A percentile compares a stretch with the other conserved stretches of the same genome.
Evolutionary conservation across 2,329 filamentous ascomycete genomes (phyloP).

Genomic region (Diaporthe capsici): DNA sequence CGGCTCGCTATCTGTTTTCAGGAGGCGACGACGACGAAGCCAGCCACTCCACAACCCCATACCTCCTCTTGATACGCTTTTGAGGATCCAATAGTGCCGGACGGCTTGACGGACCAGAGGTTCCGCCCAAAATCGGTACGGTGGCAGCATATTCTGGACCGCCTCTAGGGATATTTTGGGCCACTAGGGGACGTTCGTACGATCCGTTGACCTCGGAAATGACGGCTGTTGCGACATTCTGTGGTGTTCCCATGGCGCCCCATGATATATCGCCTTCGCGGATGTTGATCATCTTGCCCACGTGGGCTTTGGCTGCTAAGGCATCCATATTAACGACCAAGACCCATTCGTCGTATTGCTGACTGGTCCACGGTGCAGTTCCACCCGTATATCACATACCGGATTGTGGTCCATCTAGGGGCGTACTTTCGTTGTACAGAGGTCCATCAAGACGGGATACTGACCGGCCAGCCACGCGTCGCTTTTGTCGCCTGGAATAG

Average conservation of each 20-base stretch:
- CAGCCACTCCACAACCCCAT: constrained; percentile 23
- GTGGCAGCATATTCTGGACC: constrained; percentile 2
- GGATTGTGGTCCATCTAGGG: background rate
- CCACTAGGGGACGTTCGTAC: background rate
- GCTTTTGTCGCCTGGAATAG: background rate
- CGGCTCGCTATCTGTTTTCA: constrained; percentile 32
- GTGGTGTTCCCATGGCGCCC: background rate
- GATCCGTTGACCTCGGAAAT: constrained; percentile 1
- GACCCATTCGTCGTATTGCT: background rate
- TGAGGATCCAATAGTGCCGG: constrained; percentile 9
- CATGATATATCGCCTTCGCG: background rate
- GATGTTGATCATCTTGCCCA: background rate
- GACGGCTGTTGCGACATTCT: background rate
- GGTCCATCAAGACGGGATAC: background rate
- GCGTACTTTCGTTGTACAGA: background rate
- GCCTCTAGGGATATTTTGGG: background rate
- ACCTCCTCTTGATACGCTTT: background rate
- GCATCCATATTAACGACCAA: background rate
- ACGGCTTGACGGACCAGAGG: constrained; percentile 21
- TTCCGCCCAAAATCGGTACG: constrained; percentile 17
- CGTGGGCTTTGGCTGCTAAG: constrained; percentile 8
- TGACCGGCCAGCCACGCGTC: constrained; percentile 9
- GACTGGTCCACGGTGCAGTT: background rate
- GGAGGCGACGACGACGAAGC: constrained; percentile 23
- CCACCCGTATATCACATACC: background rate